These are phyloP conservation scores for Nemania sp. DNA, from an alignment of 2,329 filamentous ascomycete species.

Conservation along the genomic window DNA sequence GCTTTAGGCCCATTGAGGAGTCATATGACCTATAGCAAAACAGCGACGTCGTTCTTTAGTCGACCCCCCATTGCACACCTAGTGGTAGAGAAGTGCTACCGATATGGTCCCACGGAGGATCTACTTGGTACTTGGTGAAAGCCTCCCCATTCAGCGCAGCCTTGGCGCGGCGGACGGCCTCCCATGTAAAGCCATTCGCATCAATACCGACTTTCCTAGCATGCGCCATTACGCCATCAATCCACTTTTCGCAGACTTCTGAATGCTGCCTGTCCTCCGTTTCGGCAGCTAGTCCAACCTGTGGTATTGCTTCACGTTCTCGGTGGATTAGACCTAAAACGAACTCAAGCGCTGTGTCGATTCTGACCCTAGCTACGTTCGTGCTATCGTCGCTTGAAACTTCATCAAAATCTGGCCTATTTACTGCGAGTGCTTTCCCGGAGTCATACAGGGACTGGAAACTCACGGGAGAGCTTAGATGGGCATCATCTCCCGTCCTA, in stretches of 20 bases:
- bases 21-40: too few relatives aligned
- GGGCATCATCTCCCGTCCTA: background rate
- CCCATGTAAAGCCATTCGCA: background rate
- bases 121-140: background rate
- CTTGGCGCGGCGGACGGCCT: background rate
- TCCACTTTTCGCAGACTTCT: background rate
- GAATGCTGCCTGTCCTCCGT: background rate
- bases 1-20: too few relatives aligned
- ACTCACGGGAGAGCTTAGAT: background rate
- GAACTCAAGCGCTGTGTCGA: slow-evolving; percentile 1
- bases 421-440: background rate
- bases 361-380: background rate
- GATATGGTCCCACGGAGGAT: background rate
- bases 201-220: background rate
- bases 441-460: slow-evolving; percentile 1
- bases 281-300: background rate
- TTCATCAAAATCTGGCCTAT: slow-evolving; percentile 4
- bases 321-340: background rate
- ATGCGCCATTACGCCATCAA: background rate
- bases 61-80: too few relatives aligned
- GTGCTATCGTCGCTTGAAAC: background rate
- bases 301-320: background rate
- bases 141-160: background rate
- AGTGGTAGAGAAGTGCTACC: too few relatives aligned
- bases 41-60: too few relatives aligned